Evolutionary conservation across 305 asterid genomes (phyloP), one percentile per base, ranked within the genome.

Genomic region (Fraxinus sp.): DNA sequence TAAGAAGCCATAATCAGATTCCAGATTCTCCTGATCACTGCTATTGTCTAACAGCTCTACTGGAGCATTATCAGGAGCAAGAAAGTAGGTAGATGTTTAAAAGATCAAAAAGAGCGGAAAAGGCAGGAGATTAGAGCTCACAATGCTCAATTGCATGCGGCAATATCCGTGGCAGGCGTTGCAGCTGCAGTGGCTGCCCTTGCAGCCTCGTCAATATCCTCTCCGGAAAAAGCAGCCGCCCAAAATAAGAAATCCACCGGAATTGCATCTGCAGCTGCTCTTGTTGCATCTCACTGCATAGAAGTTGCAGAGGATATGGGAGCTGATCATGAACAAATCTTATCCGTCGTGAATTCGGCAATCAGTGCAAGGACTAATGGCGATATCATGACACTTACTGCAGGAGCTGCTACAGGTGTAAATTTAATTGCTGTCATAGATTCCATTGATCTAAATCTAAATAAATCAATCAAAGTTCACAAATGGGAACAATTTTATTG

Each of bases 141-240:
- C 79, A 94, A 88, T 44, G 98, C 98, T 28, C 97, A 92, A 76
- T 80, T 94, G 83, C 98, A 93, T 13, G 98, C 97, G 39, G 94
- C 98, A 14, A 89, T 94, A 2, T 88, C 97, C 0, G 97, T 92
- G 30, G 97, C 94, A 20, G 98, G 94, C 20, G 98, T 94, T 41
- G 98, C 98, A 0, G 94, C 97, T 39, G 97, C 95, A 1, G 98
- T 94, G 79, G 98, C 98, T 28, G 92, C 98, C 71, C 91, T 94
- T 32, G 91, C 93, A 33, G 93, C 97, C 52, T 86, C 93, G 7
- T 88, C 90, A 0, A 84, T 82, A 39, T 36, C 89, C 22, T 89
- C 92, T 74, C 89, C 92, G 0, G 93, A 90, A 55, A 87, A 86
- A 33, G 52, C 83, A 3, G 41, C 7, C 18, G 49, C 70, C 68